A percentile compares a stretch with the other conserved stretches of the same genome.
Conservation (phyloP, 1,139 yeast species). For the Pichia sp. region DNA sequence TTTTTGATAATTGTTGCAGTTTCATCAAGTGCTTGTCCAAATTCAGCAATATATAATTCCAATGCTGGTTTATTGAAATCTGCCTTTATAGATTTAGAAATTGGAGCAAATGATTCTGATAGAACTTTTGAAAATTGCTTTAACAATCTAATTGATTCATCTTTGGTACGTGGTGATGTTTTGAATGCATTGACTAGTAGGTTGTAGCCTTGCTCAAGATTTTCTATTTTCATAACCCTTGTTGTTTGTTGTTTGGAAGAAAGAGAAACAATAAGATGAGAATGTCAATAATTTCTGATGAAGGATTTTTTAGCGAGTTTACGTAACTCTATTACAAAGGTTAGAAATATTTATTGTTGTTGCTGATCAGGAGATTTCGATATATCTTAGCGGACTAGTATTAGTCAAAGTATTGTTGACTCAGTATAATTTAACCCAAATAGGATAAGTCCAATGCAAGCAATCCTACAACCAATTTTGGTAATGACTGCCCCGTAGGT, state of each 20-base stretch:
- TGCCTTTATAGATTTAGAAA: constrained; percentile 51
- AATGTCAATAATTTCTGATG: no score
- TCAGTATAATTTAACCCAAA: no score
- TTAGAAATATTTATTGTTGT: no score
- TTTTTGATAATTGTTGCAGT: constrained; percentile 53
- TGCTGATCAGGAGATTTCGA: no score
- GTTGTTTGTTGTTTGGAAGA: no score
- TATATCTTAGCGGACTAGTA: no score
- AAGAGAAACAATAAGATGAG: neutral
- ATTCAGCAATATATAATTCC: constrained; percentile 60
- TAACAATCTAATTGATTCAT: constrained; percentile 28
- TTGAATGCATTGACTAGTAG: neutral
- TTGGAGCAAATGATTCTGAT: constrained; percentile 49
- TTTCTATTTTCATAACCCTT: neutral
- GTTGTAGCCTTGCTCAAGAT: neutral
- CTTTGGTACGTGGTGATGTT: constrained; percentile 9
- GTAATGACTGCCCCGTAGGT: no score
- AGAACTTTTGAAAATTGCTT: constrained; percentile 63
- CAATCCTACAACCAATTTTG: no score
- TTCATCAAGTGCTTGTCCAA: constrained; percentile 47
- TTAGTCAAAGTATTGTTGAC: no score
- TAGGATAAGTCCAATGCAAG: no score
- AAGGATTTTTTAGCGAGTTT: no score
- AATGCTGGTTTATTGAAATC: constrained; percentile 62
- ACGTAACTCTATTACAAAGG: no score